A percentile compares a stretch with the other conserved stretches of the same genome.
Conservation (phyloP, 305 asterid genomes). For the Fraxinus dipetala region DNA sequence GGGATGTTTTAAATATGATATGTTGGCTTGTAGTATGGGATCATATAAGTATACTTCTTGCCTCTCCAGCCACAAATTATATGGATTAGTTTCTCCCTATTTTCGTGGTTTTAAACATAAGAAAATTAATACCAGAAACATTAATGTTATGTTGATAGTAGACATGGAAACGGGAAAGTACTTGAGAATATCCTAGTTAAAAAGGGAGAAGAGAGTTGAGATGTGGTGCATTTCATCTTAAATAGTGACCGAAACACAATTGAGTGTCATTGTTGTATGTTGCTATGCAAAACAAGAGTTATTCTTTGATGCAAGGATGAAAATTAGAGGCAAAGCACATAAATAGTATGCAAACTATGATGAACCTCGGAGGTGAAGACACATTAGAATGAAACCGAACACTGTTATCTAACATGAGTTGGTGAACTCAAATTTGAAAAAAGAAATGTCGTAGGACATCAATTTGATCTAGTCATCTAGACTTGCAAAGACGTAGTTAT, state of each 20-base stretch:
- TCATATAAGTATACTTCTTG: neutral
- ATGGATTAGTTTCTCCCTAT: neutral
- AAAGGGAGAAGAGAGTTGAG: neutral
- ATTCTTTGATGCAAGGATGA: neutral
- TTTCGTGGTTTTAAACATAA: too few species aligned
- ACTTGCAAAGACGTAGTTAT: too few species aligned
- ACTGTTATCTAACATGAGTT: too few species aligned
- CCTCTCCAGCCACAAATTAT: neutral
- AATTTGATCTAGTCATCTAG: too few species aligned
- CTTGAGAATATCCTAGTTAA: neutral
- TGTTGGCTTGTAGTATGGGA: neutral
- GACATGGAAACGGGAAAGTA: neutral
- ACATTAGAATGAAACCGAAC: too few species aligned
- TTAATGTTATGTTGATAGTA: neutral
- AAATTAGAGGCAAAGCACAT: too few species aligned
- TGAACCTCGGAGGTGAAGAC: too few species aligned
- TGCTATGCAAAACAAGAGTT: neutral
- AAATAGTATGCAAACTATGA: too few species aligned
- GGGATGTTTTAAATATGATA: neutral
- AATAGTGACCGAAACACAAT: too few species aligned
- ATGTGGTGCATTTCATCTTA: neutral
- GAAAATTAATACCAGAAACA: too few species aligned
- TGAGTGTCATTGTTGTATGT: neutral
- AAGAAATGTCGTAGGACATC: too few species aligned
- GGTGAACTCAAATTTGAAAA: too few species aligned